These are phyloP conservation scores for Paecilomyces formosus DNA, from an alignment of 2,329 filamentous ascomycete species.

Conservation along the genomic window DNA sequence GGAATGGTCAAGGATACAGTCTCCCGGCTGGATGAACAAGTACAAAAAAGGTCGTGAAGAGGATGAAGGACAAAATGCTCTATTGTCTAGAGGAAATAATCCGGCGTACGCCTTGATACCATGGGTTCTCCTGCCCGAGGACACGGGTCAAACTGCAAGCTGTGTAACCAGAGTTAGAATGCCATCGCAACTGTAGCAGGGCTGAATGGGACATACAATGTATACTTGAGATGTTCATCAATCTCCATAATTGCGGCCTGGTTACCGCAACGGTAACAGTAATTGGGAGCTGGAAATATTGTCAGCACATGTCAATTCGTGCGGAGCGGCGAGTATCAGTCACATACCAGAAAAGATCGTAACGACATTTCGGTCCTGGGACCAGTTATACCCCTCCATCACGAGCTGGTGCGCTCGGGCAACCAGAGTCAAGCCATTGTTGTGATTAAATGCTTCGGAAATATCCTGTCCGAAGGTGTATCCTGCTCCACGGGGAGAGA, in stretches of 20 bases:
- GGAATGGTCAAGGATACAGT: neutral
- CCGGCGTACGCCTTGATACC: conserved; percentile 93
- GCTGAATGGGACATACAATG: conserved; percentile 68
- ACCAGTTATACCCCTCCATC: conserved; percentile 99
- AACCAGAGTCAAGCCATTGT: conserved; percentile 93
- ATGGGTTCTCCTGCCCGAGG: conserved; percentile 95
- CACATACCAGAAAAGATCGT: conserved; percentile 89
- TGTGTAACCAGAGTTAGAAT: conserved; percentile 30
- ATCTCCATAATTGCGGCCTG: conserved; percentile 99
- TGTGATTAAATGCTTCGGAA: conserved; percentile 97
- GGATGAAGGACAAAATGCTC: conserved; percentile 12
- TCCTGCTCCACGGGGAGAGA: conserved; percentile 86
- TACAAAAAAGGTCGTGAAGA: conserved; percentile 1
- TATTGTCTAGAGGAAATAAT: conserved; percentile 82
- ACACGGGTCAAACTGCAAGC: conserved; percentile 98
- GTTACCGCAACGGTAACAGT: conserved; percentile 98
- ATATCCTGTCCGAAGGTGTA: conserved; percentile 97
- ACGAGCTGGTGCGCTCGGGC: conserved; percentile 96
- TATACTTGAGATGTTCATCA: conserved; percentile 98
- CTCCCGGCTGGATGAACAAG: neutral
- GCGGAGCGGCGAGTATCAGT: neutral
- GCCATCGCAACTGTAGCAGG: neutral
- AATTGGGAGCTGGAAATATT: conserved; percentile 61
- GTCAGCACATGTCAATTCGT: neutral
- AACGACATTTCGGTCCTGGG: conserved; percentile 94